phyloP scores from a whole-genome alignment of 2,329 filamentous ascomycete genomes.

The Aureobasidium leucospermi region DNA sequence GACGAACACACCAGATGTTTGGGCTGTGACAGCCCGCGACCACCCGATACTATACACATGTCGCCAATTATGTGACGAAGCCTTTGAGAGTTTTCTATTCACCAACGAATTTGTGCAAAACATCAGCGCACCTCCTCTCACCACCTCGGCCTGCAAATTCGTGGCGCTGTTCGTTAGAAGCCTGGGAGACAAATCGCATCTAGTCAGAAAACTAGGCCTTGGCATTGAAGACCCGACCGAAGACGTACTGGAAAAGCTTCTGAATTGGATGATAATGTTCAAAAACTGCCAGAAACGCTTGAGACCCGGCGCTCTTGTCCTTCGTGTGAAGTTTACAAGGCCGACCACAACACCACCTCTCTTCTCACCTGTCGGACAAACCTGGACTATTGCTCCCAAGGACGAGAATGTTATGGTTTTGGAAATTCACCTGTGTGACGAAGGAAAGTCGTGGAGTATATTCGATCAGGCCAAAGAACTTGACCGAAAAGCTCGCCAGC shows the following conservation, averaged over 20 bases:
- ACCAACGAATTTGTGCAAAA: constrained; percentile 4
- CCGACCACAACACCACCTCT: background rate
- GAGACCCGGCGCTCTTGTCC: background rate
- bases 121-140: background rate
- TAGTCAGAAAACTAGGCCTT: background rate
- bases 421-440: background rate
- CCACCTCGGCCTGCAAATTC: background rate
- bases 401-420: background rate
- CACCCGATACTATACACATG: background rate
- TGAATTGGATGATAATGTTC: background rate
- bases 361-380: background rate
- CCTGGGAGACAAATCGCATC: background rate
- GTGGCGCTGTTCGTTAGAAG: background rate
- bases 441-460: background rate
- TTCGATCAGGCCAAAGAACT: background rate
- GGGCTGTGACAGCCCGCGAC: background rate
- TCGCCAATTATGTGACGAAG: background rate
- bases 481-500: background rate
- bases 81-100: background rate
- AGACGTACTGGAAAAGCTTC: background rate
- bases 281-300: background rate
- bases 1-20: background rate
- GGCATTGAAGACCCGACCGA: background rate
- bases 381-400: constrained; percentile 1
- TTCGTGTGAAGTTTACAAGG: background rate